Conservation (phyloP, 2,329 filamentous ascomycete genomes). For the Xylariaceae sp. region DNA sequence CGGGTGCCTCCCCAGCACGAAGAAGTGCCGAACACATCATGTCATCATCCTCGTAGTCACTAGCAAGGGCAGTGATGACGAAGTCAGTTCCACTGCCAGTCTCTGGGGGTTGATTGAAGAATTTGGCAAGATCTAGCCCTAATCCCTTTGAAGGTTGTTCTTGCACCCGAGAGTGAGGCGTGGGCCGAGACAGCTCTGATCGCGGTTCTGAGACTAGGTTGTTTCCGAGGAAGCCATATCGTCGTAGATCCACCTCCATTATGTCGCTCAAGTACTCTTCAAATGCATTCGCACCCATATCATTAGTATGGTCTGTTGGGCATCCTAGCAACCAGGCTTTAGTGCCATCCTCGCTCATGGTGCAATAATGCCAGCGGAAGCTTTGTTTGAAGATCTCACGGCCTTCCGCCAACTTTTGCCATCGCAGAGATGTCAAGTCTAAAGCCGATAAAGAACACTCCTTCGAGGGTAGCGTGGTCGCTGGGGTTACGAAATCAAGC, state of each 20-base stretch:
- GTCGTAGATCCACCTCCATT: constrained; percentile 84
- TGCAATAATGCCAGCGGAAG: constrained; percentile 99
- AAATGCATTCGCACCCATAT: constrained; percentile 62
- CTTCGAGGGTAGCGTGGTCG: constrained; percentile 75
- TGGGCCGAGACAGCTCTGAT: constrained; percentile 44
- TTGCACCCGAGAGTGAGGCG: constrained; percentile 41
- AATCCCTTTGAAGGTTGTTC: constrained; percentile 62
- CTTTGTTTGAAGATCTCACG: constrained; percentile 85
- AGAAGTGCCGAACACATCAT: constrained; percentile 48
- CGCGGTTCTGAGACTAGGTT: constrained; percentile 55
- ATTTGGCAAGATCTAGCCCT: constrained; percentile 75
- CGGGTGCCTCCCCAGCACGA: constrained; percentile 39
- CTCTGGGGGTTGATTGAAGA: constrained; percentile 84
- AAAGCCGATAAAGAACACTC: constrained; percentile 89
- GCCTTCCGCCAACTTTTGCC: constrained; percentile 92
- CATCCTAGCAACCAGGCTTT: constrained; percentile 97
- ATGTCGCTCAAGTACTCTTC: constrained; percentile 95
- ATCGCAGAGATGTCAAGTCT: constrained; percentile 79
- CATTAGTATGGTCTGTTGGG: constrained; percentile 65
- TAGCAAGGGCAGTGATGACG: constrained; percentile 78
- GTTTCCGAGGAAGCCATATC: constrained; percentile 86
- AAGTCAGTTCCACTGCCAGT: constrained; percentile 86
- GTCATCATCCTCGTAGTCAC: constrained; percentile 67
- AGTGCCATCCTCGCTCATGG: constrained; percentile 88
- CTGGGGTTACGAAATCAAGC: constrained; percentile 90